Evolutionary conservation across 345 rosid species (phyloP), one percentile per base, ranked within the genome.

Genomic region (Hibiscus syriacus): DNA sequence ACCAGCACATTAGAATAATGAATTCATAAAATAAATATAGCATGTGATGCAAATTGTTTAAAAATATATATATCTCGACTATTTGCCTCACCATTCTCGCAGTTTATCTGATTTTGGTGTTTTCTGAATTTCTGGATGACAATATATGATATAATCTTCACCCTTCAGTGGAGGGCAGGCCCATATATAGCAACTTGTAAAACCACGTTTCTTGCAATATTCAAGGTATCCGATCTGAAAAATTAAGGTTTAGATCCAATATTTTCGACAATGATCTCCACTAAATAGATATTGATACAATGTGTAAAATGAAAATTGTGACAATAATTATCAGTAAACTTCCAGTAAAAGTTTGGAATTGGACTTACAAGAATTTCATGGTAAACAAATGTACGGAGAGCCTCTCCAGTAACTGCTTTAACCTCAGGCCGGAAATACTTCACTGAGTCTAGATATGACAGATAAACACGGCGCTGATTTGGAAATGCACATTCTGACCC

Each of bases 81-180:
- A 74, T n/a, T 45, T 70, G 61, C 74, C 93, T 86, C 76, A 95
- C 99, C 99, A 95, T 72, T 92, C 98, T 67, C 99, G 80, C 26
- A 92, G 96, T 76, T 95, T 92, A 79, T 95, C 99, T n/a, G 98
- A 95, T 77, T 95, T 95, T 52, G 99, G 99, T 36, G 97, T 95
- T 74, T 95, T 92, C 85, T 95, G 99, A 74, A 95, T 95, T 83
- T 95, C 99, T 63, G 99, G 99, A 83, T 95, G 99, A 72, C 99
- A 95, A 75, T 95, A 92, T 55, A 95, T 71, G 66, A 95, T 95
- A 81, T 95, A 92, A 76, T 95, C 99, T 85, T 95, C 99, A 17
- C 99, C 99, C 84, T 95, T 95, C 54, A 95, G 72, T 3, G 99
- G 99, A 61, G 99, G 99, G 82, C 99, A 95, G 55, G 98, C 99